Percentiles rank a stretch among this genome's conserved stretches.
These are phyloP conservation scores for Babesia bovis DNA, from an alignment of 169 alveolate species.

Conservation along the genomic window DNA sequence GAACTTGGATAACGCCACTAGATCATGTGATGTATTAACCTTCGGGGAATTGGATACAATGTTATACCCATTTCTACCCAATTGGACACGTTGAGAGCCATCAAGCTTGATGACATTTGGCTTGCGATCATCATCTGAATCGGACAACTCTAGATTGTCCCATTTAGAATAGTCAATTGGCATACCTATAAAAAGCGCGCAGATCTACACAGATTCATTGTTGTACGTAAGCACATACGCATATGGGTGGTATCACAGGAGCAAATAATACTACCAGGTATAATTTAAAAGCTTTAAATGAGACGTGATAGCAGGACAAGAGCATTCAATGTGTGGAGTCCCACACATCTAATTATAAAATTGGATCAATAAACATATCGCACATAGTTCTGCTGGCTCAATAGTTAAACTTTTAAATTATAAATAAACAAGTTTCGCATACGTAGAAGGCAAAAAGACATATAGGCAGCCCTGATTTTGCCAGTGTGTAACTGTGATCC, in stretches of 20 bases:
- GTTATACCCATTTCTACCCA: conserved; percentile 42
- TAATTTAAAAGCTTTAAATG: not conserved
- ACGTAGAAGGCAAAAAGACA: not conserved
- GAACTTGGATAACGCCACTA: conserved; percentile 14
- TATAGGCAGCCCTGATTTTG: not conserved
- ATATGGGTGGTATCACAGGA: not conserved
- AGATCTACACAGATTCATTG: conserved; percentile 15
- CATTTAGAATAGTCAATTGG: conserved; percentile 63
- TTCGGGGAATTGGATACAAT: conserved; percentile 8
- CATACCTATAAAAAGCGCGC: conserved; percentile 15
- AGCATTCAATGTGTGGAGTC: not conserved
- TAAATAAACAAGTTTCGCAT: too few species aligned
- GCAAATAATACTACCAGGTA: not conserved
- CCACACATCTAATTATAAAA: not conserved
- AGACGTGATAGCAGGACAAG: not conserved
- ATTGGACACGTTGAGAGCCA: conserved; percentile 30
- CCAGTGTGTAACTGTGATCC: not conserved
- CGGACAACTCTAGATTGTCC: conserved; percentile 62
- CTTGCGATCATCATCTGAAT: conserved; percentile 45
- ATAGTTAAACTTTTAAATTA: too few species aligned
- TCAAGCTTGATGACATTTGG: conserved; percentile 47
- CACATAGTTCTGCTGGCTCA: too few species aligned
- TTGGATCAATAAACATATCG: too few species aligned
- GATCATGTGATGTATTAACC: not conserved
- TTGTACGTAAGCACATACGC: conserved; percentile 8